Base-by-base conservation (phyloP, 345 rosid genomes). In the Hibiscus tridactylites region DNA sequence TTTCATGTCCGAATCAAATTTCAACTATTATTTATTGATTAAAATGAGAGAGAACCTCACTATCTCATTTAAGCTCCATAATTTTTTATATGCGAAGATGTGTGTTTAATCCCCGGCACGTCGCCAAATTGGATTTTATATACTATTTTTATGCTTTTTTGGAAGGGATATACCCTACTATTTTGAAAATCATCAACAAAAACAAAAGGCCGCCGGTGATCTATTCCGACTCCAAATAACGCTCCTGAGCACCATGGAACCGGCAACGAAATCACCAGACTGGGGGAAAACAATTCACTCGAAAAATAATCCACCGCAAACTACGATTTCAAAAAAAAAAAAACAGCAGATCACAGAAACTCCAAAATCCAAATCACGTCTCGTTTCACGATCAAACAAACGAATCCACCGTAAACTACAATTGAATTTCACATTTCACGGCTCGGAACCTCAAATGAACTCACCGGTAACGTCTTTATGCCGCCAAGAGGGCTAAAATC, bases 391-490 rank as follows among this genome's bases (percentile, higher is more conserved):
- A 17, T 17, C 59, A 54, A 21, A 21, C 21, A 21, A 21, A 21
- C 21, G 21, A 21, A 21, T 21, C 11, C 67, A 63, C 28, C 29
- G 1, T 12, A 65, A 42, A 65, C 9, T 10, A 65, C 17, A 44
- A 54, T 60, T 42, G 65, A 56, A 19, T 9, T 57, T 57, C 74
- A 72, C 57, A 73, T 9, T 19, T 39, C 2, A 42, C 68, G 12
- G 26, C 59, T 54, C 26, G 8, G 28, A 42, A 62, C 77, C 63
- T 61, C 71, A 65, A 68, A 29, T 11, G 70, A 75, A 79, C 82
- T 79, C 77, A 79, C 82, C 82, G 31, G 77, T 33, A 44, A 2
- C 59, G 26, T 47, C 42, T 61, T 28, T 39, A 37, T 17, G 2
- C 61, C 19, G 65, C 46, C 59, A 17, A 21, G 50, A 19, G 71